These are phyloP conservation scores for Pseudogymnoascus sp. DNA, from an alignment of 2,329 filamentous ascomycete species.

Conservation along the genomic window DNA sequence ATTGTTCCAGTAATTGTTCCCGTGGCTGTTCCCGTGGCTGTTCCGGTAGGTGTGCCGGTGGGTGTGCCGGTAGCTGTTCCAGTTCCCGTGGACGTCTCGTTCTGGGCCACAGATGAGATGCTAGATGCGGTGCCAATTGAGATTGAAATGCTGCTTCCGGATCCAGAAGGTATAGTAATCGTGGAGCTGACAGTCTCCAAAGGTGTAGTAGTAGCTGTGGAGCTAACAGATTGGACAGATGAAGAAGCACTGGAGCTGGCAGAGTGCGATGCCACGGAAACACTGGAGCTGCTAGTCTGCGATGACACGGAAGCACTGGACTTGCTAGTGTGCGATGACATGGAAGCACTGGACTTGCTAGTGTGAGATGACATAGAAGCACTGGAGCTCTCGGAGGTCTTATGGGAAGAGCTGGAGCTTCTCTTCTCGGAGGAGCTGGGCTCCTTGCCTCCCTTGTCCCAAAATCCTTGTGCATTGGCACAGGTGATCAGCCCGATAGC, in stretches of 20 bases:
- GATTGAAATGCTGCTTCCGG: neutral
- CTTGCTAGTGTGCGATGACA: neutral
- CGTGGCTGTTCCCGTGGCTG: neutral
- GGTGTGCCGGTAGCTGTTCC: neutral
- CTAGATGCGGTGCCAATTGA: neutral
- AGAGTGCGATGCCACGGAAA: neutral
- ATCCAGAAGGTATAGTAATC: neutral
- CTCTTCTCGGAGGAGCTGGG: neutral
- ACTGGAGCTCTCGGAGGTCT: neutral
- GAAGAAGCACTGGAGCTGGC: neutral
- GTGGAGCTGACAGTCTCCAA: neutral
- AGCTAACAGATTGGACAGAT: neutral
- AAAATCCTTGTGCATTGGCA: slow-evolving; percentile 4
- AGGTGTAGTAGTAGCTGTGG: neutral
- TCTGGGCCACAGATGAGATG: neutral
- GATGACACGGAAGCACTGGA: neutral
- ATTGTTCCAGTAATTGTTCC: neutral
- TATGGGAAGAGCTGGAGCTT: neutral
- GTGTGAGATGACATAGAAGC: neutral
- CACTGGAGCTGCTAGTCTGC: neutral
- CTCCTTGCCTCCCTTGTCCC: neutral
- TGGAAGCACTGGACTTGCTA: neutral
- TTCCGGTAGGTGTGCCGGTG: neutral
- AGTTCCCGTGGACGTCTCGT: neutral
- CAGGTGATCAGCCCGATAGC: neutral